Conservation (phyloP, 176 grass and related monocot genomes). For the Metroxylon sagu region DNA sequence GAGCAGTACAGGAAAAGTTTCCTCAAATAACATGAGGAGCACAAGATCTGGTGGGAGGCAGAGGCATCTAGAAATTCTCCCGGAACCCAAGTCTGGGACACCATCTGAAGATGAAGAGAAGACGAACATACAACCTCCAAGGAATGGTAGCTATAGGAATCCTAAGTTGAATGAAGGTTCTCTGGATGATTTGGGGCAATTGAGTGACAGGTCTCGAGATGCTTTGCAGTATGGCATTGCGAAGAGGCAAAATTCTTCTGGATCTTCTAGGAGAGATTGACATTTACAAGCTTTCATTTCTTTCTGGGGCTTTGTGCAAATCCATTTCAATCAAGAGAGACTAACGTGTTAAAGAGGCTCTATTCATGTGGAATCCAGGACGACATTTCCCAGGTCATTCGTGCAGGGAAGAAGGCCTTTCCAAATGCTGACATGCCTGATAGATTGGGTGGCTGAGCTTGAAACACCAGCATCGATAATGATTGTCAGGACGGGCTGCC, state of each 20-base stretch:
- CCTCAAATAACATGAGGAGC: constrained; percentile 53
- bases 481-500: too few relatives aligned
- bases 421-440: too few relatives aligned
- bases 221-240: constrained; percentile 39
- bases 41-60: constrained; percentile 52
- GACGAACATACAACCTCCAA: constrained; percentile 33
- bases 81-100: constrained; percentile 49
- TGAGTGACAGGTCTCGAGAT: constrained; percentile 43
- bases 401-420: too few relatives aligned
- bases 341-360: too few relatives aligned
- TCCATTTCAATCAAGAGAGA: too few relatives aligned
- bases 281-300: too few relatives aligned
- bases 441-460: too few relatives aligned
- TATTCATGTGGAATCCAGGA: too few relatives aligned
- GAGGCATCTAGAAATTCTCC: constrained; percentile 46
- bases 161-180: constrained; percentile 3
- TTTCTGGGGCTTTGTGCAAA: too few relatives aligned
- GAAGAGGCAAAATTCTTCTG: constrained; percentile 58
- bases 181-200: constrained; percentile 47
- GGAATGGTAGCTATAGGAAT: constrained; percentile 77
- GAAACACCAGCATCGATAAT: too few relatives aligned
- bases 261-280: too few relatives aligned
- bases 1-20: constrained; percentile 39
- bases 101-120: constrained; percentile 58
- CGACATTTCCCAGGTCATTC: too few relatives aligned